Evolutionary conservation across 176 grass and related monocot species (phyloP), one percentile per base, ranked within the genome.

Genomic region (Carex kokanica): DNA sequence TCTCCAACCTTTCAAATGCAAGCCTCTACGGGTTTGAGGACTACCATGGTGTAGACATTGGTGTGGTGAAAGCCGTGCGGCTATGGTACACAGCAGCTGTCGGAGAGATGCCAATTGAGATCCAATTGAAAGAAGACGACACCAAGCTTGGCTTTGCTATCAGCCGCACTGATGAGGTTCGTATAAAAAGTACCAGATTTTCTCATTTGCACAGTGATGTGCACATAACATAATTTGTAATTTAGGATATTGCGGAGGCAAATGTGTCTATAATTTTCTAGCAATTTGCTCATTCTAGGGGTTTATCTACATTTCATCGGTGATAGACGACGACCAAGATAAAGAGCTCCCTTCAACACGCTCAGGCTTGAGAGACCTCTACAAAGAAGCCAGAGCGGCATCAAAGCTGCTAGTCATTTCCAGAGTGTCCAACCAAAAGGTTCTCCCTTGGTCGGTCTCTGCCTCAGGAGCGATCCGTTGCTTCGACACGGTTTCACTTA

Each of bases 21-120:
- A 99, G 96, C 65, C 87, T 95, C 0, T 98, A 98, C 56, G 96
- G 96, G 14, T 99, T 99, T 85, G 96, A 99, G 84, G 93, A 99
- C 85, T 99, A 95, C 57, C 96, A 95, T 49, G 96, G 93, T 83
- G 86, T 99, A 45, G 96, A 99, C 88, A 99, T 99, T 73, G 93
- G 96, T 78, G 93, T 99, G 58, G 96, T 99, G 56, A 99, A 91
- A 88, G 96, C 96, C 0, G 91, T 95, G 64, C 86, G 96, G 69
- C 78, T 99, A 3, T 95, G 93, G 96, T 95, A 91, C 86, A 90
- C 86, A 3, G 89, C 96, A 17, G 56, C 53, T 23, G 95, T 89
- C 11, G 92, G 87, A 23, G 95, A 98, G 38, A 68, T 93, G 82
- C 90, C 93, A 0, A 83, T 98, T 64, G 86, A 98, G 85, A 98